Base-by-base conservation (phyloP, 208 protist species). In the Novymonas esmeraldas region DNA sequence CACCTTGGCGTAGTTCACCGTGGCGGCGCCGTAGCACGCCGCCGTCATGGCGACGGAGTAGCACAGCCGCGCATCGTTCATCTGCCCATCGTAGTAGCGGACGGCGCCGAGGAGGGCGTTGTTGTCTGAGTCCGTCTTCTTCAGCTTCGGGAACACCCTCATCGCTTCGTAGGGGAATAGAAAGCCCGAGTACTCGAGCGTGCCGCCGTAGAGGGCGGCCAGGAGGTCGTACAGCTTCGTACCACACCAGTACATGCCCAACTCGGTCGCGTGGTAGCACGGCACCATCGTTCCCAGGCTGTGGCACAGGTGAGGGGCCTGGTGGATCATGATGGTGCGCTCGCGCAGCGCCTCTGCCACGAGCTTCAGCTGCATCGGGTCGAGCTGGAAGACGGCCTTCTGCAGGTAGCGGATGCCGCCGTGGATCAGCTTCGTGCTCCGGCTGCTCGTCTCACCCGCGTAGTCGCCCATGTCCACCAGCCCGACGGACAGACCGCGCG, bases 401-500 rank as follows among this genome's bases (percentile, higher is more conserved):
- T 98, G 74, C 46, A 99, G 84, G 73, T 99, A 99, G n/a, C 98
- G 95, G 48, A 99, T 94, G 49, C 97, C 97, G 57, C 98, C 98
- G 73, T 99, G 97, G 52, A 98, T 98, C 18, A 99, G 93, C 79
- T 99, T 99, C 5, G 97, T 98, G 54, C 90, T 94, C n/a, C 93
- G 90, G 62, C 88, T 96, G 67, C 88, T 96, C 36, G 97, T 98
- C 26, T 96, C 97, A 28, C 93, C 93, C 13, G 94, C 94, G 68
- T 98, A 99, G 85, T 99, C 98, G 67, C 95, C 84, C 77, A 90
- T 90, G 68, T 99, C 97, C 44, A 99, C 87, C 50, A 99, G 73
- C 20, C 93, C 95, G 1, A 97, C 90, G 5, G 78, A 81, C 20
- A 98, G 78, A 28, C 98, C 98, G 60, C 98, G 88, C 16, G 89